Conservation (phyloP, 306 rosid genomes). For the Oemleria cerasiformis region DNA sequence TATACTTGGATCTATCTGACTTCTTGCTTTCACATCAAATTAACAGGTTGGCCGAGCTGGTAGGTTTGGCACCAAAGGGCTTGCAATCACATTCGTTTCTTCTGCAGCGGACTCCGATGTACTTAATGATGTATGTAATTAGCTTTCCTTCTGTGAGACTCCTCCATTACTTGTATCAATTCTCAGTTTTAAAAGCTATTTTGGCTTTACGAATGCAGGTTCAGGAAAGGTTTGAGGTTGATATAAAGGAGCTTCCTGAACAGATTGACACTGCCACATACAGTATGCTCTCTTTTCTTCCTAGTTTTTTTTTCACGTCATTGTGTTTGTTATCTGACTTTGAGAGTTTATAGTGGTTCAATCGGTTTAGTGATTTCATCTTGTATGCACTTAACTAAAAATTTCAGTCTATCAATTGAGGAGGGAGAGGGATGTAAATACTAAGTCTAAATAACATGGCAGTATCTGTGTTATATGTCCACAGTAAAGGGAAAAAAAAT, state of each 20-base stretch:
- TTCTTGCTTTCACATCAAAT: not conserved
- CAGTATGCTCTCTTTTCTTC: slow-evolving; percentile 51
- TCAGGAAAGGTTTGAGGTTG: slow-evolving; percentile 97
- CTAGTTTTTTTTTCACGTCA: not conserved
- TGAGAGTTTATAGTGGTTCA: not conserved
- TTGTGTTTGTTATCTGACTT: not conserved
- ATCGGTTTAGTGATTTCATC: not conserved
- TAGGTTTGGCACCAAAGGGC: slow-evolving; percentile 97
- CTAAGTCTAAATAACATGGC: no score
- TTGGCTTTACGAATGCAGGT: slow-evolving; percentile 50
- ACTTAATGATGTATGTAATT: slow-evolving; percentile 73
- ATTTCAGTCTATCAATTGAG: not conserved
- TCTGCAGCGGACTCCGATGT: slow-evolving; percentile 86
- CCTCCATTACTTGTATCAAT: not conserved
- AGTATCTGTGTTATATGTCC: no score
- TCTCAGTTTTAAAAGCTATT: not conserved
- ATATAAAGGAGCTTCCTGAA: slow-evolving; percentile 96
- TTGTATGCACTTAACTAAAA: not conserved
- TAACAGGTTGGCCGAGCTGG: slow-evolving; percentile 97
- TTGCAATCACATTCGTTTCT: slow-evolving; percentile 95
- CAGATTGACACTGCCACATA: slow-evolving; percentile 95
- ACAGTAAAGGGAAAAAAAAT: no score
- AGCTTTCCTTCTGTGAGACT: not conserved
- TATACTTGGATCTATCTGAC: not conserved
- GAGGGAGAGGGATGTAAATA: not conserved